Evolutionary conservation across 2,329 filamentous ascomycete species (phyloP), one percentile per base, ranked within the genome.

Genomic region (Mycosphaerella sp.): DNA sequence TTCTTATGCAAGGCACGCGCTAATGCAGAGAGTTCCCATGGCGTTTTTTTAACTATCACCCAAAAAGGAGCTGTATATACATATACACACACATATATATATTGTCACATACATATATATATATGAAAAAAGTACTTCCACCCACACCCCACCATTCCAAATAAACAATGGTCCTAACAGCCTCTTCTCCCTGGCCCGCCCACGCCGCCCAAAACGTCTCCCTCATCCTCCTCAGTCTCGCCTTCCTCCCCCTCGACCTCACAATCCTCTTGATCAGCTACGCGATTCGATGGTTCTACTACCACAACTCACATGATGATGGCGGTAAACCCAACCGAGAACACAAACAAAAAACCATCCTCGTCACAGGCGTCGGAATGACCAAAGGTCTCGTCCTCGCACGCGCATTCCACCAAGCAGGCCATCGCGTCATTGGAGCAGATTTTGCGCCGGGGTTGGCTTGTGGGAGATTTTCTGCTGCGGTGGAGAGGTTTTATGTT

Each of bases 351-450:
- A 76, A 74, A 48, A 85, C 78, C 0, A 71, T 89, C 32, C 75
- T 90, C 12, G 77, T 90, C 37, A 89, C 86, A 0, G 86, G 86
- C 1, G 75, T 89, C 2, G 80, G 81, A 41, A 89, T 87, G 78
- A 75, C 79, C 39, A 86, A 88, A 64, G 86, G 85, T 3, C 73
- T 89, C 2, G 71, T 74, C 0, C 70, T 90, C 7, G 83, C 85
- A 4, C 78, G 86, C 30, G 67, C 79, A 3, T 85, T 89, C 66
- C 75, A 84, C 58, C 35, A 49, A 36, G 74, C 76, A 1, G 83
- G 84, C 2, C 83, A 89, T 64, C 75, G 75, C n/a, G 84, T 89
- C 35, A 77, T 89, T 36, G 86, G 84, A 4, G 85, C 84, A 9
- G 85, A 88, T 61, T 79, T 83, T 45, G 44, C 32, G 9, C 46